These are phyloP conservation scores for Haberlea rhodopensis DNA, from an alignment of 257 asterid genomes.

Conservation along the genomic window DNA sequence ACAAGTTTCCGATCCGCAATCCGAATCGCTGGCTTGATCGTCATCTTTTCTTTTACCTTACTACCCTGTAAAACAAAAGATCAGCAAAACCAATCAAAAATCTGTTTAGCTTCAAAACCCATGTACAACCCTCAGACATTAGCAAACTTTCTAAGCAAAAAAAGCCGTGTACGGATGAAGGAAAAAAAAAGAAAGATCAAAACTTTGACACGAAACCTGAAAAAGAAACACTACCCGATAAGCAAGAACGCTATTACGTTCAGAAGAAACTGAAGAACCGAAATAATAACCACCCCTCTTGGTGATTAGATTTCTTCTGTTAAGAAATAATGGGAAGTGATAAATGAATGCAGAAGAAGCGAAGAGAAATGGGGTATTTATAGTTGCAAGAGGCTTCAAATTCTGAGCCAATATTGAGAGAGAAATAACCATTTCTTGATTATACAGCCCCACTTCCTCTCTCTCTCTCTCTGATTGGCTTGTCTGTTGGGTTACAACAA, in stretches of 20 bases:
- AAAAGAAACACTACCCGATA: constrained; percentile 33
- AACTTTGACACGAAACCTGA: too few species aligned
- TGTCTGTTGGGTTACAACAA: constrained; percentile 16
- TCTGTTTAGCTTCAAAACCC: neutral
- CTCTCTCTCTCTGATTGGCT: neutral
- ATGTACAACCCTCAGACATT: neutral
- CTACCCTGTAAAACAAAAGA: constrained; percentile 25
- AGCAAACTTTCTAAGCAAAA: neutral
- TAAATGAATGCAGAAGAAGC: constrained; percentile 17
- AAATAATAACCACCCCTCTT: constrained; percentile 3
- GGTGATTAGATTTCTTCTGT: constrained; percentile 2
- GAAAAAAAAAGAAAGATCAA: too few species aligned
- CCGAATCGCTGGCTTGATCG: constrained; percentile 46
- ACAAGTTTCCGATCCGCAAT: constrained; percentile 40
- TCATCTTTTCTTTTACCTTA: constrained; percentile 34
- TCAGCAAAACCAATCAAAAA: neutral
- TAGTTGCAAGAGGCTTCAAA: constrained; percentile 27
- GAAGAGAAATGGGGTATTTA: constrained; percentile 37
- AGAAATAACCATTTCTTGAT: constrained; percentile 22
- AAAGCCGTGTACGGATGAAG: too few species aligned
- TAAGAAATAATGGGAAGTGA: constrained; percentile 7
- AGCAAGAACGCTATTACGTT: constrained; percentile 29
- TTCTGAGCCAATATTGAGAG: constrained; percentile 23
- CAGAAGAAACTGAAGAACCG: constrained; percentile 4
- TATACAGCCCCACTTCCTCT: constrained; percentile 17